A percentile compares a stretch with the other conserved stretches of the same genome.
Conservation (phyloP, 164 flowering plant species). For the Malania oleifera region DNA sequence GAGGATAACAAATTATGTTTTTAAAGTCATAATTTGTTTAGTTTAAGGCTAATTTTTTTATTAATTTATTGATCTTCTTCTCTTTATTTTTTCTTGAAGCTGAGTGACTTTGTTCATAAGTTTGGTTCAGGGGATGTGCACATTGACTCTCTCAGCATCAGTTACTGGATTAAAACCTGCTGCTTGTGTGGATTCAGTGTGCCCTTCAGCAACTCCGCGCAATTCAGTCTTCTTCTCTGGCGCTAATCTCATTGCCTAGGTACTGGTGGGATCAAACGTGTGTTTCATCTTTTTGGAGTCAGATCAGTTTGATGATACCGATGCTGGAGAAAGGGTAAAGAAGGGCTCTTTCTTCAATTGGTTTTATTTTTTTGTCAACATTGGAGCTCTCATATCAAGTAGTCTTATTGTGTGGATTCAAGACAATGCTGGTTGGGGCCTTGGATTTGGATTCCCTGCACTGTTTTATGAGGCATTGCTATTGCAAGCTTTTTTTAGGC, state of each 20-base stretch:
- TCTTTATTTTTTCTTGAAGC: too few species aligned
- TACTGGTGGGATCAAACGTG: constrained; percentile 89
- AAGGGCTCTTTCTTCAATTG: constrained; percentile 90
- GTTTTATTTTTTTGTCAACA: constrained; percentile 82
- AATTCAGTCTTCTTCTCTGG: constrained; percentile 69
- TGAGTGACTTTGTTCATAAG: neutral
- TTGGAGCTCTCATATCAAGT: constrained; percentile 81
- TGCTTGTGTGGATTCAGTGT: constrained; percentile 47
- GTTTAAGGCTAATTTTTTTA: too few species aligned
- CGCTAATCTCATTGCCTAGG: constrained; percentile 82
- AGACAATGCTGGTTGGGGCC: constrained; percentile 88
- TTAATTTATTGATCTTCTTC: too few species aligned
- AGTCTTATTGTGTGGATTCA: constrained; percentile 76
- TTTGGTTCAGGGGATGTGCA: constrained; percentile 69
- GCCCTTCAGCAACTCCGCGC: constrained; percentile 68
- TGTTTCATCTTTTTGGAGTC: constrained; percentile 90
- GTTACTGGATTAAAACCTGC: constrained; percentile 65
- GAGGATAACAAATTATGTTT: too few species aligned
- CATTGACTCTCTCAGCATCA: constrained; percentile 75
- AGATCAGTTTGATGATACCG: constrained; percentile 89
- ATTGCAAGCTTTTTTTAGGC: constrained; percentile 70
- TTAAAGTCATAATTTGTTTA: too few species aligned
- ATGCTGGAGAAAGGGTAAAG: constrained; percentile 58
- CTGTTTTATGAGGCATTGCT: constrained; percentile 74
- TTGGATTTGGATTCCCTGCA: constrained; percentile 89